Conservation (phyloP, 176 grass and related monocot genomes). For the Tillandsia fasciculata region DNA sequence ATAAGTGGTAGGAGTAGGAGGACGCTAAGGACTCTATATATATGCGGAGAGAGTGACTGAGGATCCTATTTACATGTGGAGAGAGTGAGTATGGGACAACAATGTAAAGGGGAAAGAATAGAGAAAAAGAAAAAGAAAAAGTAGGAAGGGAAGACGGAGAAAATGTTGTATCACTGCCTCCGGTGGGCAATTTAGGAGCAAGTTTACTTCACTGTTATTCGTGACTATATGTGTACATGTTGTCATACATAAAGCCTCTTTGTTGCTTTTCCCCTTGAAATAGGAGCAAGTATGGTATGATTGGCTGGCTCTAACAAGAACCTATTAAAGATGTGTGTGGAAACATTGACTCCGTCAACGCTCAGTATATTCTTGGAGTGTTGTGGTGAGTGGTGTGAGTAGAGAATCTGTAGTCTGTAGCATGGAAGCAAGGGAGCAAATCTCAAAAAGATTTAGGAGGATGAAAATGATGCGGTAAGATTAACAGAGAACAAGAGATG, state of each 20-base stretch:
- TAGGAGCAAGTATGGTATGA: not conserved
- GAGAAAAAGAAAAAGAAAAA: conserved; percentile 42
- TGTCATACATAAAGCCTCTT: not conserved
- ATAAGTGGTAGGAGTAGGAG: not conserved
- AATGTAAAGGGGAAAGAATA: conserved; percentile 34
- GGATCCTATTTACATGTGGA: conserved; percentile 15
- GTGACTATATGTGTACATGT: not conserved
- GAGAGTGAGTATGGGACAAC: conserved; percentile 38
- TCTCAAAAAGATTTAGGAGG: conserved; percentile 12
- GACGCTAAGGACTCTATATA: conserved; percentile 1
- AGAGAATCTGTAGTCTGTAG: conserved; percentile 24
- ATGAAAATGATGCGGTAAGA: not conserved
- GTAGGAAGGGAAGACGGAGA: conserved; percentile 30
- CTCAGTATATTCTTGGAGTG: conserved; percentile 45
- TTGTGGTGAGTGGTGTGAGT: conserved; percentile 33
- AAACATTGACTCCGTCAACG: not conserved
- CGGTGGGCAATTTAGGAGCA: conserved; percentile 3
- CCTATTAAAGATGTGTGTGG: not conserved
- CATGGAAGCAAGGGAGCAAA: conserved; percentile 37
- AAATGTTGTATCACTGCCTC: conserved; percentile 31
- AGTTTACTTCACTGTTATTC: not conserved
- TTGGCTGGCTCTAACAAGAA: not conserved
- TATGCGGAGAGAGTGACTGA: not conserved
- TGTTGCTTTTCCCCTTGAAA: not conserved
- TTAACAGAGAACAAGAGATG: not conserved